Conservation (phyloP, 441 rosid genomes). For the Biscutella laevigata region DNA sequence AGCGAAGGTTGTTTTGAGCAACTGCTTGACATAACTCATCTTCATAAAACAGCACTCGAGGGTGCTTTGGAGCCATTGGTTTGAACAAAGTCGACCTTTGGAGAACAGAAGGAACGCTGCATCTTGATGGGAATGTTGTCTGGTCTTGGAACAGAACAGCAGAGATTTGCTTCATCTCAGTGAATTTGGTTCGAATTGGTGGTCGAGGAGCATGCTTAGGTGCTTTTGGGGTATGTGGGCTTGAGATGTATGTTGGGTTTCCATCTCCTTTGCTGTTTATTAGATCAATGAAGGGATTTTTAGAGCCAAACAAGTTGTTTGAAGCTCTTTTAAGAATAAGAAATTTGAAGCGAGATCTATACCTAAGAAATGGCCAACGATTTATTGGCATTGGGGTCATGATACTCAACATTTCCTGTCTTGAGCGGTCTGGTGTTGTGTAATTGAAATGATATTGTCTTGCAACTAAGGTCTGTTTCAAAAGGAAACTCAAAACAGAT, state of each 20-base stretch:
- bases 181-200: slow-evolving; percentile 52
- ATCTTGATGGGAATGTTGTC: slow-evolving; percentile 61
- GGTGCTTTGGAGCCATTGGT: slow-evolving; percentile 64
- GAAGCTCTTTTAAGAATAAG: not conserved
- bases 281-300: slow-evolving; percentile 6
- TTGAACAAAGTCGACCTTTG: slow-evolving; percentile 64
- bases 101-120: slow-evolving; percentile 67
- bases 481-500: not conserved
- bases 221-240: slow-evolving; percentile 86
- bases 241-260: slow-evolving; percentile 30
- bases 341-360: not conserved
- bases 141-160: slow-evolving; percentile 86
- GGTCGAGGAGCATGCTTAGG: slow-evolving; percentile 89
- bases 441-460: slow-evolving; percentile 76
- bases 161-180: slow-evolving; percentile 74
- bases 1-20: slow-evolving; percentile 85
- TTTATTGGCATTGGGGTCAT: slow-evolving; percentile 70
- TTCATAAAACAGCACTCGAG: slow-evolving; percentile 66
- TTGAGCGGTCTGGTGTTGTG: slow-evolving; percentile 83
- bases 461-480: slow-evolving; percentile 33
- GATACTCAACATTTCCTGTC: slow-evolving; percentile 68
- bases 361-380: slow-evolving; percentile 82
- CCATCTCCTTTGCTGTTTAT: slow-evolving; percentile 62
- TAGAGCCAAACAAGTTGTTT: slow-evolving; percentile 17
- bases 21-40: slow-evolving; percentile 95